phyloP scores from a whole-genome alignment of 208 protist species.

The Wallacemonas collosoma region DNA sequence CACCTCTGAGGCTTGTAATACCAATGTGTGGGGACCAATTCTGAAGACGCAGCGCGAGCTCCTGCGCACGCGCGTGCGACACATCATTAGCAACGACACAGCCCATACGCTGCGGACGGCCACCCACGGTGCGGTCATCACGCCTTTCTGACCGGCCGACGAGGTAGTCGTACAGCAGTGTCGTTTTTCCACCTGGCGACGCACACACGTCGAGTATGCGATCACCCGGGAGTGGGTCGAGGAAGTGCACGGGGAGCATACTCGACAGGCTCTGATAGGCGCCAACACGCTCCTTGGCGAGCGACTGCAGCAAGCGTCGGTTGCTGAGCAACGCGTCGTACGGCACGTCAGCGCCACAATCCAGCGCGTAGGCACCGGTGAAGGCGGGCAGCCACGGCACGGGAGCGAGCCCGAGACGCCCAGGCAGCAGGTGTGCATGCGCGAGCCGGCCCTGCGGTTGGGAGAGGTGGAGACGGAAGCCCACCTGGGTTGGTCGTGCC shows the following conservation, averaged over 20 bases:
- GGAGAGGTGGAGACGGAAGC: constrained; percentile 65
- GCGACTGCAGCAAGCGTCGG: constrained; percentile 53
- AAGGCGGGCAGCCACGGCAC: constrained; percentile 59
- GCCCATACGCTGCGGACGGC: constrained; percentile 4
- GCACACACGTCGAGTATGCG: constrained; percentile 85
- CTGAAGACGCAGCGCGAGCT: constrained; percentile 50
- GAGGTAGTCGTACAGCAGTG: constrained; percentile 62
- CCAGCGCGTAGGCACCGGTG: constrained; percentile 63
- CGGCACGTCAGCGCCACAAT: constrained; percentile 35
- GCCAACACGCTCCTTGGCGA: constrained; percentile 60
- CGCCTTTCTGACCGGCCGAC: not conserved
- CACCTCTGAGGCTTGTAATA: constrained; percentile 37
- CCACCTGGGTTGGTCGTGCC: constrained; percentile 37
- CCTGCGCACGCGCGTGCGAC: constrained; percentile 27
- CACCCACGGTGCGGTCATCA: too few relatives aligned
- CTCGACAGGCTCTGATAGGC: constrained; percentile 75
- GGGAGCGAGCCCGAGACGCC: constrained; percentile 40
- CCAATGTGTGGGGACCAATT: constrained; percentile 35
- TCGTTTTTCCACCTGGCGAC: constrained; percentile 81
- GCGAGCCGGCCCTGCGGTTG: constrained; percentile 39
- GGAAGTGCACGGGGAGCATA: constrained; percentile 74
- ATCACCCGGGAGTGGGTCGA: constrained; percentile 68
- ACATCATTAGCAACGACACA: constrained; percentile 78
- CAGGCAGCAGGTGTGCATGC: constrained; percentile 30
- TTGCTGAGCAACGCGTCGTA: constrained; percentile 48